Evolutionary conservation across 2,329 filamentous ascomycete species (phyloP), one percentile per base, ranked within the genome.

Genomic region (Fusarium sp.): DNA sequence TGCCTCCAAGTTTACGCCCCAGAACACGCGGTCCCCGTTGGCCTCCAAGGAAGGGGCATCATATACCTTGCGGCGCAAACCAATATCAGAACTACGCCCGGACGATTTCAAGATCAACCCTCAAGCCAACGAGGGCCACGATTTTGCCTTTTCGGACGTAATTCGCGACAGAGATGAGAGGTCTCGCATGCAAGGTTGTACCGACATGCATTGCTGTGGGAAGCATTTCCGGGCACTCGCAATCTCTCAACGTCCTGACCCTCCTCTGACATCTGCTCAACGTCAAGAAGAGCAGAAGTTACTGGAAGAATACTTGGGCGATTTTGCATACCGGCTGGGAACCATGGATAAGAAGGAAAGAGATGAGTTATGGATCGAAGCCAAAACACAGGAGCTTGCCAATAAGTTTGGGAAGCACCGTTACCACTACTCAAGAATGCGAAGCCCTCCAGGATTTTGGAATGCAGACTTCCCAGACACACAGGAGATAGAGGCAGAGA

Each of bases 401-500:
- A 90, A 94, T 74, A 86, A 88, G 65, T 89, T 88, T 77, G 94
- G 94, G 8, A 93, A 86, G 76, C 94, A 98, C 79, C 86, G 92
- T 57, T 88, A 95, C 71, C 85, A 89, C 28, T 94, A 91, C 78
- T 87, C 90, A 63, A 87, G 93, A 50, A 85, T 88, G 66, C 84
- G 82, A 43, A 93, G 92, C 12, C 94, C 96, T 15, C 93, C 93
- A 3, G 94, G 94, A 0, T 98, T 93, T 77, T 99, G 96, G 96
- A 86, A 93, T 55, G 87, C 91, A 3, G 95, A 97, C 71, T 97
- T 99, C 77, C 94, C 95, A 3, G 89, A 83, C 26, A 98, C 96
- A 3, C 96, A 98, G 77, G 93, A 98, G 79, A 80, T 90, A 28
- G 83, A 88, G 70, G 82, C 84, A 53, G 89, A 95, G 73, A 87